Base-by-base conservation (phyloP, 768 basidiomycete species). In the Exsudoporus frostii region DNA sequence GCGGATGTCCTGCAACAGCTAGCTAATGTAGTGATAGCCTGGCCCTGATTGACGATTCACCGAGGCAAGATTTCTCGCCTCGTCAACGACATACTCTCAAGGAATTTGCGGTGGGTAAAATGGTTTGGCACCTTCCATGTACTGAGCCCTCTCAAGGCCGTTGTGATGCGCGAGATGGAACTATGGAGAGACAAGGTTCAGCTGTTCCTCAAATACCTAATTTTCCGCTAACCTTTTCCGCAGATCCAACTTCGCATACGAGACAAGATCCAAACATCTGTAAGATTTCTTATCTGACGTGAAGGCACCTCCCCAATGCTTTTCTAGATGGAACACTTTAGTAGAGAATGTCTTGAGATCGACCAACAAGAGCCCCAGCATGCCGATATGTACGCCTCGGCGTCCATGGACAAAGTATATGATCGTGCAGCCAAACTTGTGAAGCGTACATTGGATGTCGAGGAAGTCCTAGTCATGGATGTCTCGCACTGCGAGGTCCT, bases 91-190 rank as follows among this genome's bases (percentile, higher is more conserved):
- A 96, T 73, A 92, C 92, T 3, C 75, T 98, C 57, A 96, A 96
- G 67, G 95, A 97, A 69, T 97, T 97, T 64, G 94, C 95, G 51
- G 74, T 78, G 57, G 37, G 76, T 64, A 27, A 50, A 50, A n/a
- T 34, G 1, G 5, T 43, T 14, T 37, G 19, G 10, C 29, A 7
- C 5, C 5, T 45, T 45, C 20, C 14, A 24, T 51, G n/a, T 50
- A 42, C 40, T 60, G 19, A 66, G 17, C 7, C 17, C 20, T 44
- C 25, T 25, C 33, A 48, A 77, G 77, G 92, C 90, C 2, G 86
- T 98, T 51, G 86, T 87, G 17, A 91, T 97, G 87, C 83, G 95
- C 33, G 95, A 98, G 69, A 84, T 98, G 85, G 95, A 97, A 66
- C 74, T 97, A 2, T 97, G 93, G 93, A 76, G 87, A 54, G 94